phyloP scores from a whole-genome alignment of 2,329 filamentous ascomycete genomes.

The Trichoderma harzianum region DNA sequence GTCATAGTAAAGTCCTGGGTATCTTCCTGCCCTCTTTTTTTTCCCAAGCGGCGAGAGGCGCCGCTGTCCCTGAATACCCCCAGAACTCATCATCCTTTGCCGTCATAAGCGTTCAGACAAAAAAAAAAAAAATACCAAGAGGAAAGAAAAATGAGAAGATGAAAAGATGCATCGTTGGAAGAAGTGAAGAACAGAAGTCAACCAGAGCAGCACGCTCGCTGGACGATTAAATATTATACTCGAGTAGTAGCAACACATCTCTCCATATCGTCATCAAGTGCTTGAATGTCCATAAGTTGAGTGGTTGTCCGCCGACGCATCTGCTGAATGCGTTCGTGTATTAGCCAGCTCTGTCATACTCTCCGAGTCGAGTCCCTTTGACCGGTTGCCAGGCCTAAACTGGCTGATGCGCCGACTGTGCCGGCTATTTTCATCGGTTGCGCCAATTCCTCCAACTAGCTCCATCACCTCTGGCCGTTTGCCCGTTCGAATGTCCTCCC shows the following conservation, averaged over 20 bases:
- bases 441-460: conserved; percentile 28
- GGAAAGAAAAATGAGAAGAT: neutral
- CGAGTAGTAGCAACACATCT: conserved; percentile 8
- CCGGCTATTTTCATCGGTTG: conserved; percentile 17
- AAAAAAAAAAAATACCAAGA: neutral
- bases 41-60: conserved; percentile 6
- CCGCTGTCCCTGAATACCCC: conserved; percentile 5
- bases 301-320: conserved; percentile 2
- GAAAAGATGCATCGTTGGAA: neutral
- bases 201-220: neutral
- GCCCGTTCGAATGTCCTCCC: conserved; percentile 34
- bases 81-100: conserved; percentile 13
- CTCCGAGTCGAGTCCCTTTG: conserved; percentile 16
- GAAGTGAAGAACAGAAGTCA: neutral
- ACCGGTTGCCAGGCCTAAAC: neutral
- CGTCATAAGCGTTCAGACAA: neutral
- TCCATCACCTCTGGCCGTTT: conserved; percentile 34
- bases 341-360: conserved; percentile 15
- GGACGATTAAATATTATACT: conserved; percentile 15
- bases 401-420: conserved; percentile 14
- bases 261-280: neutral
- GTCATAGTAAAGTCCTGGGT: conserved; percentile 12
- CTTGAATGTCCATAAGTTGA: neutral
- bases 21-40: neutral
- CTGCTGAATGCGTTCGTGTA: conserved; percentile 8